Evolutionary conservation across 2,329 filamentous ascomycete species (phyloP).

Genomic region (Atkinsonella texensis): DNA sequence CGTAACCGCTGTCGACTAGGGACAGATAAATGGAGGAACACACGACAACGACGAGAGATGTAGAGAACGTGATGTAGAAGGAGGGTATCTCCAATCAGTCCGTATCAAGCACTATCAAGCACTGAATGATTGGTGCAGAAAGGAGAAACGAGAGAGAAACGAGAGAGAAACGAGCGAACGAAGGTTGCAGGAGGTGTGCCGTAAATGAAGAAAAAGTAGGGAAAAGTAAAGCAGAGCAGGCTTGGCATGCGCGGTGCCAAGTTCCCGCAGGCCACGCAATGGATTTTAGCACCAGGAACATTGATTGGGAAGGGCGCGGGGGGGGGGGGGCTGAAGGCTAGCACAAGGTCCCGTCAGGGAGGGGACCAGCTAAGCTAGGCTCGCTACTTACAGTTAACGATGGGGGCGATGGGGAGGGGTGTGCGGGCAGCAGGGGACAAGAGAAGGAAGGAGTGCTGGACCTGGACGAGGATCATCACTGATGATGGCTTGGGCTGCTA

Average conservation of each 20-base stretch:
- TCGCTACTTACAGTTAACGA: too few species aligned
- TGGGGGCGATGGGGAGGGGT: too few species aligned
- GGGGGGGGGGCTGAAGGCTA: neutral
- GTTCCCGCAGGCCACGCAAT: constrained; percentile 1
- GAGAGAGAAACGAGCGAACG: neutral
- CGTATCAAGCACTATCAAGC: neutral
- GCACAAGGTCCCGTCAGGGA: neutral
- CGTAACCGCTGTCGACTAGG: neutral
- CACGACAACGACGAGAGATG: constrained; percentile 1
- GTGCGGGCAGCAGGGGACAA: too few species aligned
- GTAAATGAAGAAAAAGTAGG: constrained; percentile 2
- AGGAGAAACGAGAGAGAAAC: neutral
- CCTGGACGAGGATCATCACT: too few species aligned
- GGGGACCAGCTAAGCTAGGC: neutral
- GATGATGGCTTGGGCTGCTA: neutral
- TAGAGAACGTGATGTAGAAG: constrained; percentile 4
- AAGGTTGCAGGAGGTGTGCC: constrained; percentile 1
- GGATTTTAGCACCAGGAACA: neutral
- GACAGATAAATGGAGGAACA: neutral
- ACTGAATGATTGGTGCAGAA: neutral
- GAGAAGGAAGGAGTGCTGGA: too few species aligned
- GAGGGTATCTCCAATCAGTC: neutral
- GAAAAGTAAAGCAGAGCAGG: neutral
- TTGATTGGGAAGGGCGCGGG: neutral
- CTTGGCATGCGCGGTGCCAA: neutral